Conservation (phyloP, 164 flowering plant genomes). For the Piper longum region DNA sequence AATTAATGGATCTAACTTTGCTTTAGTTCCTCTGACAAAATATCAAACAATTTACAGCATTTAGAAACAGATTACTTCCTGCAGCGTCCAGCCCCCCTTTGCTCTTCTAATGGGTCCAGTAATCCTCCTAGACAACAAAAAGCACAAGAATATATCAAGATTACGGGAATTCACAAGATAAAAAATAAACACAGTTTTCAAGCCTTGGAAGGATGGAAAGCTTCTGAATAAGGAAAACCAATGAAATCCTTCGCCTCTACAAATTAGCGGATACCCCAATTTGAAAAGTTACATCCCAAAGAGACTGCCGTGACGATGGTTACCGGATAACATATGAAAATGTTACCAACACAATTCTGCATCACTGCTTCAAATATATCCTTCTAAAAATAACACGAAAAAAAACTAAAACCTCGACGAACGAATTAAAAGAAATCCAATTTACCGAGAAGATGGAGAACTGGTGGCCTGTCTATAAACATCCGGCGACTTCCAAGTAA, state of each 20-base stretch:
- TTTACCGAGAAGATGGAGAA: conserved; percentile 62
- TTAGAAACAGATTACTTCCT: conserved; percentile 40
- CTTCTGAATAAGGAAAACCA: no score
- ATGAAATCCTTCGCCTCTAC: background rate
- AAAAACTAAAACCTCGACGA: no score
- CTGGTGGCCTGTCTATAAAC: conserved; percentile 31
- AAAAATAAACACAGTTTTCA: background rate
- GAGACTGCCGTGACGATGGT: background rate
- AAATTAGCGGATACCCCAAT: no score
- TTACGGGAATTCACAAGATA: background rate
- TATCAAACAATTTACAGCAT: background rate
- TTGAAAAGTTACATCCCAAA: no score
- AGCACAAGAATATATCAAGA: background rate
- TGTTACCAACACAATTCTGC: no score
- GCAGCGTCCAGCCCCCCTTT: conserved; percentile 94
- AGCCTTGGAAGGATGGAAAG: background rate
- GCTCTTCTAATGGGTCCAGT: conserved; percentile 92
- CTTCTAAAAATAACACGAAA: no score
- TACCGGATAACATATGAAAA: no score
- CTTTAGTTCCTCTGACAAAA: background rate
- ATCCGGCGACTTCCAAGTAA: conserved; percentile 45
- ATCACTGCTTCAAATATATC: no score
- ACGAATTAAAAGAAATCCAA: no score
- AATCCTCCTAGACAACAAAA: conserved; percentile 50
- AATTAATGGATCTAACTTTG: background rate